Conservation (phyloP, 169 alveolate species). For the Theileria sp. region DNA sequence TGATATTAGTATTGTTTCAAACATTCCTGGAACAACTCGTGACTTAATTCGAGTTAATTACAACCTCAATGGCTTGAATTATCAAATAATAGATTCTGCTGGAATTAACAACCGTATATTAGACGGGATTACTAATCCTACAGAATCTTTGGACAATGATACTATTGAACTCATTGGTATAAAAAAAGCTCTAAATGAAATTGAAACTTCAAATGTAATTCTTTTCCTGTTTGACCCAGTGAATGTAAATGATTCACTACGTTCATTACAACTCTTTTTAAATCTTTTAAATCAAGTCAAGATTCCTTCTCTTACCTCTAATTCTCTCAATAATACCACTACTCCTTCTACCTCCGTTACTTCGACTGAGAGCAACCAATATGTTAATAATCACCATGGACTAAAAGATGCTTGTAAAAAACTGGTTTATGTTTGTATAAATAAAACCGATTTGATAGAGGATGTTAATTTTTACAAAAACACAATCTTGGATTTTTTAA, state of each 20-base stretch:
- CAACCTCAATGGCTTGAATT: constrained; percentile 37
- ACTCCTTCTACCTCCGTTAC: neutral
- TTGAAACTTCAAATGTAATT: constrained; percentile 28
- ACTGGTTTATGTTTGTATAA: constrained; percentile 23
- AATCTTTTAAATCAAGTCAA: neutral
- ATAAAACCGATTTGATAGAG: constrained; percentile 36
- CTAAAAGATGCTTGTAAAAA: neutral
- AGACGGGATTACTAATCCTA: neutral
- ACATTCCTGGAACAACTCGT: constrained; percentile 71
- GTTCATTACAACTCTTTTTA: constrained; percentile 13
- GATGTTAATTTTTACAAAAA: neutral
- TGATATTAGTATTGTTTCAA: constrained; percentile 69
- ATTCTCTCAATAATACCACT: neutral
- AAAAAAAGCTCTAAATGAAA: constrained; percentile 22
- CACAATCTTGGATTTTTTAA: constrained; percentile 7
- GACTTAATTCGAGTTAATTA: constrained; percentile 64
- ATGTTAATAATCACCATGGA: neutral
- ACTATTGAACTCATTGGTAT: constrained; percentile 47
- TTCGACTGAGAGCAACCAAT: neutral
- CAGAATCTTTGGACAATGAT: constrained; percentile 6
- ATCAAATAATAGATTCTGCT: constrained; percentile 71
- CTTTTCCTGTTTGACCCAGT: constrained; percentile 52
- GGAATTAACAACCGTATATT: constrained; percentile 39
- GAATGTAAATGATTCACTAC: constrained; percentile 18
- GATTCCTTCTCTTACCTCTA: neutral